Evolutionary conservation across 148 eudicot species (phyloP), one percentile per base, ranked within the genome.

Genomic region (Pharnaceum exiguum): DNA sequence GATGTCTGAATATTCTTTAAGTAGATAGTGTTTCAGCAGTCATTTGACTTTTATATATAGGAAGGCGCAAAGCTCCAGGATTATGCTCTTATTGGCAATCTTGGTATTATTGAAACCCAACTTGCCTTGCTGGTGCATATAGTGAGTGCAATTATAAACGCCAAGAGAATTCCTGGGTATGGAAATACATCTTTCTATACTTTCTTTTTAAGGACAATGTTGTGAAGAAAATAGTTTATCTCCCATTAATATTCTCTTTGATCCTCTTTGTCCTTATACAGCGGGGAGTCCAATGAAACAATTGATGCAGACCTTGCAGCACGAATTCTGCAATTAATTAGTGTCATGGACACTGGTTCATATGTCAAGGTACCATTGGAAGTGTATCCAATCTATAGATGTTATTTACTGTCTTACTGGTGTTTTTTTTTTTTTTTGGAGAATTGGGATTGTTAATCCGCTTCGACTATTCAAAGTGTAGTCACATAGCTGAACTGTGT

Each of bases 61-160:
- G 94, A 81, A 51, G 83, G 82, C 46, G 82, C 71, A 26, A 79
- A 76, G 48, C 63, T 79, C 39, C 95, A 75, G 68, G 73, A 74
- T 51, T 63, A 49, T 49, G 65, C 61, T 39, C 75, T 77, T 74
- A 63, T 52, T n/a, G 73, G 59, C 58, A 77, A 81, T 53, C 72
- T 88, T 58, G 60, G 60, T 48, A 39, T 81, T 5, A 60, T 83
- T 62, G 98, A 93, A 67, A 79, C 82, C 47, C 83, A 88, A 62
- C 96, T 93, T 74, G 78, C 98, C 15, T 93, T 96, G 98, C 76
- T 93, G 65, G 90, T 88, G 54, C 96, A 93, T 68, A 81, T 93
- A 39, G 79, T 93, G 58, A 90, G 80, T 48, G 76, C 96, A 26
- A 77, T 85, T 63, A 46, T 93, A 22, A 88, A 67, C 73, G 66